phyloP scores from a whole-genome alignment of 441 rosid genomes.

The Jatropha multifida region DNA sequence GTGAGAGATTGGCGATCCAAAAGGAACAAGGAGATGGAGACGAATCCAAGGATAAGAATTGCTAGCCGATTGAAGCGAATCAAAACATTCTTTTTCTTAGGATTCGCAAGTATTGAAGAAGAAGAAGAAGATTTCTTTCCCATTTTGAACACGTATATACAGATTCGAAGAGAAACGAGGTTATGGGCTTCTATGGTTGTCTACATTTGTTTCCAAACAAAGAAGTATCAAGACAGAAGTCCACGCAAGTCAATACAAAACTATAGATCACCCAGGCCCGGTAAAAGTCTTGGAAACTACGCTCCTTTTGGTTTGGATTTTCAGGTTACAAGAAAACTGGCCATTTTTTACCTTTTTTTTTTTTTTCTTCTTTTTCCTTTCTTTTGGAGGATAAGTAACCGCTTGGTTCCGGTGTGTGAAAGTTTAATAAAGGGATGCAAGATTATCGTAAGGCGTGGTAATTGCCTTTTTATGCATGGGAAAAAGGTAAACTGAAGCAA shows the following conservation, averaged over 20 bases:
- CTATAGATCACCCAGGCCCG: neutral
- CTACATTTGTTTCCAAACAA: neutral
- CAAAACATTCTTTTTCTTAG: neutral
- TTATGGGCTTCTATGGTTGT: neutral
- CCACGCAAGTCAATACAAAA: neutral
- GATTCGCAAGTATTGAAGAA: neutral
- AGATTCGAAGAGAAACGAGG: neutral
- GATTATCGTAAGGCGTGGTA: too few relatives aligned
- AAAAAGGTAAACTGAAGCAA: too few relatives aligned
- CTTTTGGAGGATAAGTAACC: too few relatives aligned
- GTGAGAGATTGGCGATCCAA: slow-evolving; percentile 86
- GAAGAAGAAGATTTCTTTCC: slow-evolving; percentile 17
- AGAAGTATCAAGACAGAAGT: neutral
- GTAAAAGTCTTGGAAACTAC: neutral
- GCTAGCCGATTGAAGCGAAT: neutral
- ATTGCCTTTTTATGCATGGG: too few relatives aligned
- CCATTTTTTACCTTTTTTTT: too few relatives aligned
- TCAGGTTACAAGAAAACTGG: too few relatives aligned
- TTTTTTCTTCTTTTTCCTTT: too few relatives aligned
- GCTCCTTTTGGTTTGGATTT: too few relatives aligned
- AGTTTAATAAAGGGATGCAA: too few relatives aligned
- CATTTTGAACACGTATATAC: neutral
- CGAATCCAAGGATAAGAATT: slow-evolving; percentile 3
- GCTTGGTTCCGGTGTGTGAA: too few relatives aligned
- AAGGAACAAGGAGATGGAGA: slow-evolving; percentile 37